Percentiles rank a stretch among this genome's conserved stretches.
Evolutionary conservation across 148 eudicot species (phyloP).

Genomic region (Tetragonia tetragonoides): DNA sequence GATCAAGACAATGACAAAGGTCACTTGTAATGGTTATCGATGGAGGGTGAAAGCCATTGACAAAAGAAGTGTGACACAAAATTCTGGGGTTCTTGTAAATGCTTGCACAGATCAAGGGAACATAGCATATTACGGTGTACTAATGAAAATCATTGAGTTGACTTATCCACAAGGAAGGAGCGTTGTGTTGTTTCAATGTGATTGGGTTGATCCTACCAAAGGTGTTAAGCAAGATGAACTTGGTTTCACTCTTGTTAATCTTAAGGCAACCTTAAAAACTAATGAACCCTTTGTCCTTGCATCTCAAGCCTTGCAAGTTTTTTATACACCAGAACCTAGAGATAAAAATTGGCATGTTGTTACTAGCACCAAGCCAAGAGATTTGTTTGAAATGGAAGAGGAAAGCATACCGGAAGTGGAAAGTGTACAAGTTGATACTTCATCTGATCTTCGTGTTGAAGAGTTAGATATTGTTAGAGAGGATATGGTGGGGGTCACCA

Average conservation of each 20-base stretch:
- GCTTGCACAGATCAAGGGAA: not conserved
- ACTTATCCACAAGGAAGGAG: not conserved
- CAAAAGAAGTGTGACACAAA: not conserved
- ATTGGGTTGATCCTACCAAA: not conserved
- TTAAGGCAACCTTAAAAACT: not conserved
- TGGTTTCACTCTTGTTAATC: not conserved
- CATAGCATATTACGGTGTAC: constrained; percentile 2
- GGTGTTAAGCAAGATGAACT: not conserved
- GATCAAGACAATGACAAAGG: not conserved
- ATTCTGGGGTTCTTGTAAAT: constrained; percentile 5
- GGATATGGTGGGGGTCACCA: not conserved
- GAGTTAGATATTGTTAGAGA: not conserved
- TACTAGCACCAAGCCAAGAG: not conserved
- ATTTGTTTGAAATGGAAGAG: constrained; percentile 1
- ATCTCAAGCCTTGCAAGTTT: not conserved
- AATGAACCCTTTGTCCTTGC: not conserved
- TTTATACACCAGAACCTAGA: not conserved
- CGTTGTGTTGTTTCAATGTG: not conserved
- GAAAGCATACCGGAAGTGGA: constrained; percentile 2
- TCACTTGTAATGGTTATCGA: not conserved
- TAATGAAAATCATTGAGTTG: constrained; percentile 1
- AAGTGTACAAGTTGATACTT: not conserved
- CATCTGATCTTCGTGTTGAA: not conserved
- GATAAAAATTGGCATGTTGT: not conserved
- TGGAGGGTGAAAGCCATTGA: not conserved